Evolutionary conservation across 306 rosid species (phyloP).

Genomic region (peach (Prunus persica)): DNA sequence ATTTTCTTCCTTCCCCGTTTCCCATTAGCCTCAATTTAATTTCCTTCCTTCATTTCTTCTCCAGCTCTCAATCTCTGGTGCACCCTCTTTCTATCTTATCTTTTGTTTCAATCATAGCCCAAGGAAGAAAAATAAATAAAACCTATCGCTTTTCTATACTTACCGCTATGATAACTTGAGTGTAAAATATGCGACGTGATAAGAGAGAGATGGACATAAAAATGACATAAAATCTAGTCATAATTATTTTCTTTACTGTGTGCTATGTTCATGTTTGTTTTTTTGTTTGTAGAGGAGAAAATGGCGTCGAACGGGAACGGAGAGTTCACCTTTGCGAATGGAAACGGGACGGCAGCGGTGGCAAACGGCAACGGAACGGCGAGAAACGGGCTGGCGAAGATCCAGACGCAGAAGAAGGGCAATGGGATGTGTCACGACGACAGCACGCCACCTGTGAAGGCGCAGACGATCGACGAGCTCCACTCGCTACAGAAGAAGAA

Average conservation of each 20-base stretch:
- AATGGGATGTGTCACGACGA: conserved; percentile 69
- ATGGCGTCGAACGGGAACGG: conserved; percentile 34
- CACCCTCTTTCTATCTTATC: not conserved
- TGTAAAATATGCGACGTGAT: too few species aligned
- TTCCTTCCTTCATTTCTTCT: conserved; percentile 4
- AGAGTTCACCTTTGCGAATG: conserved; percentile 29
- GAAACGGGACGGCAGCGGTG: conserved; percentile 15
- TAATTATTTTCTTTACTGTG: too few species aligned
- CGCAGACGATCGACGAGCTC: conserved; percentile 84
- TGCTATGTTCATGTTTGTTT: too few species aligned
- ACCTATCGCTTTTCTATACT: too few species aligned
- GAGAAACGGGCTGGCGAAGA: conserved; percentile 46
- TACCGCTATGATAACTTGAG: too few species aligned
- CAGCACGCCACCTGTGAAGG: conserved; percentile 66
- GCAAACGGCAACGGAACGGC: conserved; percentile 14
- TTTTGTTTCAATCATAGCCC: not conserved
- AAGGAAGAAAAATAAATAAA: too few species aligned
- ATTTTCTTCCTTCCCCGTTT: not conserved
- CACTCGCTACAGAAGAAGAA: conserved; percentile 74
- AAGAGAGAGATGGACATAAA: not conserved
- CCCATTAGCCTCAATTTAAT: conserved; percentile 8
- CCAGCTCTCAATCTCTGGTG: conserved; percentile 31
- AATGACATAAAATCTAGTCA: too few species aligned
- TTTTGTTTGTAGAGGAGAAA: not conserved
- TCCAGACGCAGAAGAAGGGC: conserved; percentile 39